These are phyloP conservation scores for Phanerodontia chrysosporium DNA, from an alignment of 768 basidiomycete species.

Conservation along the genomic window DNA sequence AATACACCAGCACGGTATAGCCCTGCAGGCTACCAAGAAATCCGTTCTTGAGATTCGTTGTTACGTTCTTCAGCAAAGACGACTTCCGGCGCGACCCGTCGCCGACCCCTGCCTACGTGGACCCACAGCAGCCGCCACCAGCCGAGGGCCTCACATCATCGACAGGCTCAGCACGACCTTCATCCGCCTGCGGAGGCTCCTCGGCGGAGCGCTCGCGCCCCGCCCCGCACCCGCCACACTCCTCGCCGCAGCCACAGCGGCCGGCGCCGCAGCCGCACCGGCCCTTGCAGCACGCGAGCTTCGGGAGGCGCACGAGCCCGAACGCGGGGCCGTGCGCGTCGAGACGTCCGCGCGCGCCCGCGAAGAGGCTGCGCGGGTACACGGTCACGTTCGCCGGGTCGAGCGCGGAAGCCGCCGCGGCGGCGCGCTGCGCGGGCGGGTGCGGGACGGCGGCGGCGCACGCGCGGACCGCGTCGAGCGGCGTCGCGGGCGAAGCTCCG, in stretches of 20 bases:
- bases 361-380: slow-evolving; percentile 37
- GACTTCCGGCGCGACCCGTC: no score
- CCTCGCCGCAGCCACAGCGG: slow-evolving; percentile 49
- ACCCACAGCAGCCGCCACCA: no score
- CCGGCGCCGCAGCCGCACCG: slow-evolving; percentile 52
- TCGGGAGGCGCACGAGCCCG: slow-evolving; percentile 53
- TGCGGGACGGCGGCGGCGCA: slow-evolving; percentile 71
- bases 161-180: no score
- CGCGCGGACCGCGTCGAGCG: slow-evolving; percentile 63
- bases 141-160: no score
- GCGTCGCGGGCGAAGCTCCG: slow-evolving; percentile 8
- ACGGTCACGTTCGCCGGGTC: slow-evolving; percentile 51
- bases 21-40: no score
- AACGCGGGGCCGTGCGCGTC: slow-evolving; percentile 41
- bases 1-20: no score
- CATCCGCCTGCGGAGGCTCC: no score
- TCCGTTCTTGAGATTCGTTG: no score
- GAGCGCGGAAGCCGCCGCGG: slow-evolving; percentile 34
- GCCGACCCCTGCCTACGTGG: no score
- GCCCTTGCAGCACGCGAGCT: slow-evolving; percentile 65
- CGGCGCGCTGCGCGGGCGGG: slow-evolving; percentile 46
- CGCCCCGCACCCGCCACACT: slow-evolving; percentile 55
- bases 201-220: no score
- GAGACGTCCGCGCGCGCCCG: slow-evolving; percentile 28
- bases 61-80: no score